Evolutionary conservation across 306 rosid genomes (phyloP).

Genomic region (Alnus rubra): DNA sequence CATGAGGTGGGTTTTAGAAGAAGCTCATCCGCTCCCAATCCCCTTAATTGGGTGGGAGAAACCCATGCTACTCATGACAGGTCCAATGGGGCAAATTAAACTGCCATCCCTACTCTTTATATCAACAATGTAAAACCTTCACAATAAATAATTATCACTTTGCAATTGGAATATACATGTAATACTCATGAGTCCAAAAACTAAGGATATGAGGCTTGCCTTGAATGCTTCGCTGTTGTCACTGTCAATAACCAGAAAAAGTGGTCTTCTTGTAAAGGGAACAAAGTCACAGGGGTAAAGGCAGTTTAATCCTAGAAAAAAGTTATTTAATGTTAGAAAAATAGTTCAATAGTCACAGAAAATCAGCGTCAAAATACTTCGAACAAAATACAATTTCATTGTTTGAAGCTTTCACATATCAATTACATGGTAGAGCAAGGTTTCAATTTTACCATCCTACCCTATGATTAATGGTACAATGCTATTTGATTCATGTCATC

Average conservation of each 20-base stretch:
- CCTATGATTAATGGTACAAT: no score
- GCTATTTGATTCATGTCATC: not conserved
- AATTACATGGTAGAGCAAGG: not conserved
- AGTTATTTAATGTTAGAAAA: conserved; percentile 34
- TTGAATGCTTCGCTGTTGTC: conserved; percentile 81
- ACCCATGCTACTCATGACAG: not conserved
- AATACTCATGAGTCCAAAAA: conserved; percentile 17
- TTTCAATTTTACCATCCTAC: no score
- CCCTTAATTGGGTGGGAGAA: not conserved
- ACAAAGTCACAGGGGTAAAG: conserved; percentile 79
- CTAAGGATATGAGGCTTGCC: conserved; percentile 50
- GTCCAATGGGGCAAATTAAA: not conserved
- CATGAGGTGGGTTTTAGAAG: not conserved
- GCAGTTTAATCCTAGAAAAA: conserved; percentile 74
- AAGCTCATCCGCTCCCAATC: not conserved
- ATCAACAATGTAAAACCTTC: not conserved
- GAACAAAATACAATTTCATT: conserved; percentile 1
- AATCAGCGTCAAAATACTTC: not conserved
- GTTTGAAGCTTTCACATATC: not conserved
- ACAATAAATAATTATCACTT: not conserved
- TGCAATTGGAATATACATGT: conserved; percentile 8
- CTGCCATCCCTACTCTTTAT: not conserved
- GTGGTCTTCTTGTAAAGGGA: conserved; percentile 95
- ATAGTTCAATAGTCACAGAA: conserved; percentile 18
- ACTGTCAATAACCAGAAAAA: conserved; percentile 77